Base-by-base conservation (phyloP, 2,329 filamentous ascomycete species). In the Aspergillus alliaceus region DNA sequence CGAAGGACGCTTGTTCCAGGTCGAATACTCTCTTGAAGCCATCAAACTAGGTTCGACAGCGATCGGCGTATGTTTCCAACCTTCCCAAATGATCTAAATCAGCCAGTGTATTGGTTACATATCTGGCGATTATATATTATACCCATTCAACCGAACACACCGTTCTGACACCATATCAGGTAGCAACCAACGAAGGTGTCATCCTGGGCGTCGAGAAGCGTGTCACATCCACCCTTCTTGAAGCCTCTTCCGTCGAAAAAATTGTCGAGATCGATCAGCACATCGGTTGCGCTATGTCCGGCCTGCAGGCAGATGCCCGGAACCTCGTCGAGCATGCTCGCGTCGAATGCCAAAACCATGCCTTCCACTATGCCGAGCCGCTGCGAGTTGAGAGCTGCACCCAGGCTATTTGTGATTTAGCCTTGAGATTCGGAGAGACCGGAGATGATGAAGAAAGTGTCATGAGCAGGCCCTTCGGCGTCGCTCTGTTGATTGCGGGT, bases 1-100 rank as follows among this genome's bases (percentile, higher is more conserved):
- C 60, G 95, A 99, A 86, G 95, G 95, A 73, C 95, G 95, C 80
- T 90, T 99, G 78, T 99, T 99, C 86, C 95, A 99, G 83, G 95
- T 99, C 83, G 95, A 99, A 89, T 99, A 99, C 87, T 98, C 95
- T 59, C 90, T 99, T 77, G 95, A 99, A 84, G 95, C 95, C 79
- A 99, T 99, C 86, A 99, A 99, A 84, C 90, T 98, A 67, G 95
- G 95, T 68, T 96, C 91, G 71, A 99, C 95, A 68, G 95, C 95
- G 73, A 99, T 99, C 80, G 95, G 95, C 70, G 93, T 87, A 82
- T 59, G 80, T 75, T 51, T 54, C 50, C 39, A 52, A 20, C 12
- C 24, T 24, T 48, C 22, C 9, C 44, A 48, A 14, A 12, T 24
- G 20, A 9, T 22, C 15, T 22, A 18, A 34, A 20, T 15, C 25